Base-by-base conservation (phyloP, 2,329 filamentous ascomycete genomes). In the Zasmidium citrigriseum region DNA sequence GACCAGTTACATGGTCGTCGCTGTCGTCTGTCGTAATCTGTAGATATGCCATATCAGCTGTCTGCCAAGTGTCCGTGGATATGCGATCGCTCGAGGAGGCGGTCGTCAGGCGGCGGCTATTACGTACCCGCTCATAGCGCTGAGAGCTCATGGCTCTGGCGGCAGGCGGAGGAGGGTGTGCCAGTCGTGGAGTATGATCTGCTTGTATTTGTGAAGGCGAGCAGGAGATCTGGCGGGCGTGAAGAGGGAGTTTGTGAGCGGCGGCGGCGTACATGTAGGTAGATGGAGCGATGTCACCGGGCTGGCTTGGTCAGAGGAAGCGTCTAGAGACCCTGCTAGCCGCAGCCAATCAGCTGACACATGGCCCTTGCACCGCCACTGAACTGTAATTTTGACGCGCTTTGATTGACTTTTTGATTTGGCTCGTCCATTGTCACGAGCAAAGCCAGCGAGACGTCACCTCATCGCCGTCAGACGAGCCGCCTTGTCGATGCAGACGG, bases 51-150 rank as follows among this genome's bases (percentile, higher is more conserved):
- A 45, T 58, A 52, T 68, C 45, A 68, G 64, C 51, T 22, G 23
- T 41, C 27, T 55, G 54, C 46, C 23, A 29, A 46, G 44, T 49
- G 16, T 49, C 38, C 18, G 44, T 20, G 25, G 38, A 48, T 59
- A 55, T 54, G 53, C 46, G 5, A n/a, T n/a, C 34, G 34, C 34
- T 41, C 34, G 34, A 41, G 34, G 34, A 41, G 34, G 14, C 34
- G 4, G 18, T n/a, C 5, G 7, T 41, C 34, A 41, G 34, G 34
- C 34, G 34, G 34, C 34, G 34, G 34, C 34, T 61, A 54, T 57
- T 59, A 74, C 77, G 60, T 75, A 81, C 78, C 70, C 77, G 71
- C 67, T 81, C 75, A 66, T 81, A 82, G 66, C 78, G 76, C 70
- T 80, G 78, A 52, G 70, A 70, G 62, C 75, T 76, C 78, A 80